A percentile compares a stretch with the other conserved stretches of the same genome.
Conservation (phyloP, 192 early-diverging fungal species). For the Backusella australiensis region DNA sequence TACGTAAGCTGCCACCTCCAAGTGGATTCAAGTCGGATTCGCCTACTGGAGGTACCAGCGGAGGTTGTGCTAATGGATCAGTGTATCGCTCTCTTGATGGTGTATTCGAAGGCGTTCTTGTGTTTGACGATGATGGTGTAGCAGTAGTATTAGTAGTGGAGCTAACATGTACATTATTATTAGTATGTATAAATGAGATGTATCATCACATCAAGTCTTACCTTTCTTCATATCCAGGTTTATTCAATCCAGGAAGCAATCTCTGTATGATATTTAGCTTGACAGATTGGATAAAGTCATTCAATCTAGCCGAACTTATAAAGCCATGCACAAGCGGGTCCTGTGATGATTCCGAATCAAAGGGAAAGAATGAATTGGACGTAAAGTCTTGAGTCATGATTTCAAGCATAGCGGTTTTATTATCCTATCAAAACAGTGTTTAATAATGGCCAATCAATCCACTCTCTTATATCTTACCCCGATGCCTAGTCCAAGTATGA, state of each 20-base stretch:
- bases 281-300: constrained; percentile 59
- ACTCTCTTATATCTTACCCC: constrained; percentile 45
- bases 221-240: constrained; percentile 67
- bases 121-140: background rate
- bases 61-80: background rate
- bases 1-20: constrained; percentile 42
- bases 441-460: background rate
- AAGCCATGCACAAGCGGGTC: constrained; percentile 52
- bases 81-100: background rate
- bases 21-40: constrained; percentile 69
- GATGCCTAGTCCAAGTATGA: constrained; percentile 64
- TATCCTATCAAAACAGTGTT: constrained; percentile 38
- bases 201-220: background rate
- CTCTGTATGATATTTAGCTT: constrained; percentile 63
- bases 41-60: constrained; percentile 61
- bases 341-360: constrained; percentile 19
- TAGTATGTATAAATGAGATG: background rate
- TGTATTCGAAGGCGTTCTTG: background rate
- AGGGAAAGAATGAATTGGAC: constrained; percentile 51
- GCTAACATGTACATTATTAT: background rate
- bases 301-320: constrained; percentile 53
- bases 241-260: constrained; percentile 66
- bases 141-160: background rate
- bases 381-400: constrained; percentile 48
- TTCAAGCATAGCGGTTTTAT: constrained; percentile 49